phyloP scores from a whole-genome alignment of 345 rosid species.

The Clausena lansium region DNA sequence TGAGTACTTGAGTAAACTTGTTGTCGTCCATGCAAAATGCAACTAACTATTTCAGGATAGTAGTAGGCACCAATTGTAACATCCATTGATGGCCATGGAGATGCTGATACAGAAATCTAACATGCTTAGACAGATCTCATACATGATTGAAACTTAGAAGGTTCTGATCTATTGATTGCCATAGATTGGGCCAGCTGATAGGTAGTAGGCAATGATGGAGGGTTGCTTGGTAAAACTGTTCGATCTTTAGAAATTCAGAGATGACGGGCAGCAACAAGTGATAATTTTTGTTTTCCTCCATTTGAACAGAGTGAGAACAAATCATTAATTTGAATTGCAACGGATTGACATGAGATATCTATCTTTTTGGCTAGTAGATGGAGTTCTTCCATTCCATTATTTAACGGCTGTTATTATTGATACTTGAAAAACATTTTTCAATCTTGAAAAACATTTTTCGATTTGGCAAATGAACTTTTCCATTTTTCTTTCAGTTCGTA shows the following conservation, averaged over 20 bases:
- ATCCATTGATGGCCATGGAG: no score
- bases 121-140: no score
- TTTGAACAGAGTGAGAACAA: not conserved
- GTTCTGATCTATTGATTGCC: not conserved
- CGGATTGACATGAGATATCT: not conserved
- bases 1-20: not conserved
- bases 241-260: not conserved
- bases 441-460: no score
- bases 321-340: not conserved
- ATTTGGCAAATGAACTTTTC: not conserved
- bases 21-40: not conserved
- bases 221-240: not conserved
- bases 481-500: not conserved
- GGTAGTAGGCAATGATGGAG: not conserved
- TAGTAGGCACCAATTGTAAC: not conserved
- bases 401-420: not conserved
- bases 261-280: not conserved
- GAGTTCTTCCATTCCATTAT: not conserved
- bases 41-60: no score
- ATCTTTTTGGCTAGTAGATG: not conserved
- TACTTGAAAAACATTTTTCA: not conserved
- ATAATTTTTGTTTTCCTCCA: not conserved
- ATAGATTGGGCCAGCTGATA: not conserved
- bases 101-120: no score
- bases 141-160: not conserved